Percentiles rank a stretch among this genome's conserved stretches.
phyloP scores from a whole-genome alignment of 495 filamentous ascomycete genomes.

The Xylaria scruposa region DNA sequence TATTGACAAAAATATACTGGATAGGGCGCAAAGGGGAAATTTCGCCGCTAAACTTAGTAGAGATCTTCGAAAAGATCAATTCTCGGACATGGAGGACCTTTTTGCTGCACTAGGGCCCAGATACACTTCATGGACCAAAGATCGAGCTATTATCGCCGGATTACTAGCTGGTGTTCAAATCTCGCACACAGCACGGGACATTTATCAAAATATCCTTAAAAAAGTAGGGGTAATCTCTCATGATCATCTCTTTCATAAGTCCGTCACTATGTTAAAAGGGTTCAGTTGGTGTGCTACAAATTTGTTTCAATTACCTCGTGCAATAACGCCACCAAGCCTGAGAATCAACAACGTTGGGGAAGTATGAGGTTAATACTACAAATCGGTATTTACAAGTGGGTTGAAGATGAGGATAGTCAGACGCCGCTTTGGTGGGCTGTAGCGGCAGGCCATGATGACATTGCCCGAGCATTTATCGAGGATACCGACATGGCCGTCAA shows the following conservation, averaged over 20 bases:
- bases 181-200: neutral
- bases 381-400: too few relatives aligned
- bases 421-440: too few relatives aligned
- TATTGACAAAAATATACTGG: neutral
- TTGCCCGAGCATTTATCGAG: too few relatives aligned
- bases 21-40: neutral
- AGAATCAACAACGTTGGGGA: too few relatives aligned
- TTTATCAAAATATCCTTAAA: neutral
- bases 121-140: neutral
- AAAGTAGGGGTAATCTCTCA: neutral
- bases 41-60: neutral
- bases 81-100: neutral
- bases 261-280: neutral
- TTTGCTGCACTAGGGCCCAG: neutral
- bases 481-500: too few relatives aligned
- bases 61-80: neutral
- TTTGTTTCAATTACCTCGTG: neutral
- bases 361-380: too few relatives aligned
- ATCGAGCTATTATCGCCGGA: neutral
- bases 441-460: too few relatives aligned
- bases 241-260: neutral
- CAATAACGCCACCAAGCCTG: too few relatives aligned
- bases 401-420: too few relatives aligned
- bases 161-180: neutral
- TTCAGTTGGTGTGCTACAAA: constrained; percentile 1